Base-by-base conservation (phyloP, 129 eudicot species). In the Tagetes patula region DNA sequence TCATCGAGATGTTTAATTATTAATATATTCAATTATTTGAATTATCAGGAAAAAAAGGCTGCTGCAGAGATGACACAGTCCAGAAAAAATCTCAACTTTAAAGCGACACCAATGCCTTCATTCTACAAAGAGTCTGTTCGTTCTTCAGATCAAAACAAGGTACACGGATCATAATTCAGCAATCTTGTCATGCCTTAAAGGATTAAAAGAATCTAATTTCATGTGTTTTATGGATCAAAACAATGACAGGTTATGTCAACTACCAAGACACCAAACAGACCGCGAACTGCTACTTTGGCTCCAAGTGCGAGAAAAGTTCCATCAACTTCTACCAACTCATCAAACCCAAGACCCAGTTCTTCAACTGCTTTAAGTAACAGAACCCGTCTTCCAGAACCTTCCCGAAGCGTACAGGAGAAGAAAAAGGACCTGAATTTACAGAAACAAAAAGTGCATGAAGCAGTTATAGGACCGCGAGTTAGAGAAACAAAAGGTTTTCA, bases 91-190 rank as follows among this genome's bases (percentile, higher is more conserved):
- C 84, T 85, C 48, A 85, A 83, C 73, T 87, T 87, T 60, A 89
- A 85, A 87, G 96, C 91, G 50, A 87, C 75, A 65, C 97, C 97
- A 6, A 76, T 91, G 87, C 90, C 90, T 77, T 79, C 96, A 27
- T 91, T 91, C 53, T 86, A 91, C 78, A 85, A 71, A 63, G 79
- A 72, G 67, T 71, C 86, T 63, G 72, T 40, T 67, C 75, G 55
- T 37, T 80, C 48, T 32, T 67, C 70, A 37, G 71, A 86, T 72
- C 72, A 66, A 82, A 64, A 37, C 74, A 86, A 91, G 92, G 97
- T 88, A 65, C 69, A 31, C 33, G 37, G 63, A 43, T 30, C 38
- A 34, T 36, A 4, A 4, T 36, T 34, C 8, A 61, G 42, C 41
- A 33, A 30, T 33, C 2, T 4, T 32, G 32, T 61, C 45, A 61